Evolutionary conservation across 192 early-diverging fungal species (phyloP), one percentile per base, ranked within the genome.

Genomic region (Umbelopsis sp.): DNA sequence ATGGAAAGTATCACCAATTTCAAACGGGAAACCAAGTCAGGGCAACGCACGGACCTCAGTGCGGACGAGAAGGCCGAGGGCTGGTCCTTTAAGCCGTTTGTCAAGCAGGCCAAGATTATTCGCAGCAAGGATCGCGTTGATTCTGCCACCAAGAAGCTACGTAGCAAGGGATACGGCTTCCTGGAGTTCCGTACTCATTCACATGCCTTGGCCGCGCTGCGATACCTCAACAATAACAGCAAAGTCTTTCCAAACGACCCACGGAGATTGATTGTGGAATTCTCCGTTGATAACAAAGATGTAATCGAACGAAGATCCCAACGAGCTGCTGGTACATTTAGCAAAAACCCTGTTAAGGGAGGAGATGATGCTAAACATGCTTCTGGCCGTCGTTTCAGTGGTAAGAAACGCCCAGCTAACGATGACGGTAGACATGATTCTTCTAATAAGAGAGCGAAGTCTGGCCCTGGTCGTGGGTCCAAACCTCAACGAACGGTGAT

Each of bases 81-180:
- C 17, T 92, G 92, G 90, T 81, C 89, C 66, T 84, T 84, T 70
- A 72, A 75, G 45, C 85, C 87, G 8, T 75, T 76, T 65, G 73
- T 93, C 8, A 84, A 80, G 72, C 91, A 96, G 81, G 91, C 91
- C 53, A 97, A 97, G 83, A 84, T 96, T 62, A 82, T 97, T 47
- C 85, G 88, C 22, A 89, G 87, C 44, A 89, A 87, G 62, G 93
- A 93, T 71, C 86, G 93, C 45, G 82, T 95, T 22, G 97, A 98
- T 77, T 77, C 83, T 2, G 77, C 69, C 10, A 91, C 92, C 1
- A 86, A 91, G 43, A 80, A 88, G 72, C 73, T 81, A 17, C 86
- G 90, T 32, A 91, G 89, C 69, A 93, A 93, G 78, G 95, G 97
- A 49, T 97, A 92, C 70, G 96, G 93, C 36, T 98, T 98, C 84